A percentile compares a stretch with the other conserved stretches of the same genome.
Conservation (phyloP, 169 alveolate genomes). For the Cryptosporidium sp. region DNA sequence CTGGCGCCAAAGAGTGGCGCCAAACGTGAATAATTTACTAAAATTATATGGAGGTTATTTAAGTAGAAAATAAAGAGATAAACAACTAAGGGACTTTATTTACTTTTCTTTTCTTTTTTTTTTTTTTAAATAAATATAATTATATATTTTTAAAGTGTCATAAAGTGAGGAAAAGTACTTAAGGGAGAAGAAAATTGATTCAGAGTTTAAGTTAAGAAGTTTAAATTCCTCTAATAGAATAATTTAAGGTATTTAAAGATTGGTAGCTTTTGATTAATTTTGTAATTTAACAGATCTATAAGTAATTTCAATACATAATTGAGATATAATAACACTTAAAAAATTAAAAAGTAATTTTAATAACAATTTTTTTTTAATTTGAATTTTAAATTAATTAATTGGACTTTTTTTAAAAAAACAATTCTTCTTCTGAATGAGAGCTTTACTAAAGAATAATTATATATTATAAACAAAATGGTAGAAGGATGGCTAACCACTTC, state of each 20-base stretch:
- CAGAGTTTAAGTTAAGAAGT: no score
- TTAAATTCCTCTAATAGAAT: not conserved
- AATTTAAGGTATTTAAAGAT: not conserved
- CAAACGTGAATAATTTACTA: not conserved
- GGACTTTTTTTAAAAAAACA: not conserved
- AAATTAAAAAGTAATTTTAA: no score
- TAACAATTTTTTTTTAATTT: no score
- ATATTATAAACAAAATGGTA: conserved; percentile 31
- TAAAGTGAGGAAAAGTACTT: not conserved
- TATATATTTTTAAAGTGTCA: no score
- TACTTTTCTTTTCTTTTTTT: not conserved
- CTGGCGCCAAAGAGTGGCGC: not conserved
- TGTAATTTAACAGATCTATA: not conserved
- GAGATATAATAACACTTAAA: no score
- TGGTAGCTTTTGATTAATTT: not conserved
- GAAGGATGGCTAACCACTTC: conserved; percentile 55
- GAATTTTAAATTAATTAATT: not conserved
- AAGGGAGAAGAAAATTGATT: not conserved
- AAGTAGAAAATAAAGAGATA: not conserved
- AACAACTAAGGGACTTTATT: not conserved
- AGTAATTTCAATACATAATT: not conserved
- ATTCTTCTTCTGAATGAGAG: conserved; percentile 14
- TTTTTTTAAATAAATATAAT: not conserved
- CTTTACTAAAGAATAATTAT: not conserved
- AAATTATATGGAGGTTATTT: not conserved